phyloP scores from a whole-genome alignment of 345 rosid species.

The Populus euphratica region DNA sequence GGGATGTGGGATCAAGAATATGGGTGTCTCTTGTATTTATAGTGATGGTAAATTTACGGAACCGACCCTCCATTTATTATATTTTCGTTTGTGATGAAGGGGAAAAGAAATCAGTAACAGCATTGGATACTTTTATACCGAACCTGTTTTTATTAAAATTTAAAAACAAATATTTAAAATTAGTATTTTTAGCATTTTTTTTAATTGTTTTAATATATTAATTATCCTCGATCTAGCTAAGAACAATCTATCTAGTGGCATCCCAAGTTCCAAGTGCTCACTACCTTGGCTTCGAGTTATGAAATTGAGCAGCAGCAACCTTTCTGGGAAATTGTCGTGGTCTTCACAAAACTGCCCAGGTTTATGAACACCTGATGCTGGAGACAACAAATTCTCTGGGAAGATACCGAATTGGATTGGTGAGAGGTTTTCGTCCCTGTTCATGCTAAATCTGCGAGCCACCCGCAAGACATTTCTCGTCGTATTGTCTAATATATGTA shows the following conservation, averaged over 20 bases:
- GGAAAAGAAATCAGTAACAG: too few relatives aligned
- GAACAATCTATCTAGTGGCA: conserved; percentile 19
- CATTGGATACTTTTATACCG: too few relatives aligned
- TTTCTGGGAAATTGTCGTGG: conserved; percentile 13
- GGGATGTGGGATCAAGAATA: background rate
- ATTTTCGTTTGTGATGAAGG: background rate
- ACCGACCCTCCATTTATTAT: background rate
- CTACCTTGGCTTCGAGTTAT: conserved; percentile 3
- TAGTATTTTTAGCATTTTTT: too few relatives aligned
- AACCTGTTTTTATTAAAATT: too few relatives aligned
- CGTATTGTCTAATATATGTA: too few relatives aligned
- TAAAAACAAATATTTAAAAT: too few relatives aligned
- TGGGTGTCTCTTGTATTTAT: background rate
- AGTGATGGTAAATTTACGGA: background rate
- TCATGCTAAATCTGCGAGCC: conserved; percentile 6
- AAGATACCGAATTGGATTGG: conserved; percentile 7
- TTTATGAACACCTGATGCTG: conserved; percentile 3
- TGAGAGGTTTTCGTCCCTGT: background rate
- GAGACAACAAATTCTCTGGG: background rate
- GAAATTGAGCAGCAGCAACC: conserved; percentile 16
- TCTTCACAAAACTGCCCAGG: conserved; percentile 9
- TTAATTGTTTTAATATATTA: too few relatives aligned
- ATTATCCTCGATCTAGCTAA: conserved; percentile 10
- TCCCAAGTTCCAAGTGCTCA: conserved; percentile 15
- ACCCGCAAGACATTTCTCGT: background rate